phyloP scores from a whole-genome alignment of 192 early-diverging fungal species.

The Lobosporangium transversale region DNA sequence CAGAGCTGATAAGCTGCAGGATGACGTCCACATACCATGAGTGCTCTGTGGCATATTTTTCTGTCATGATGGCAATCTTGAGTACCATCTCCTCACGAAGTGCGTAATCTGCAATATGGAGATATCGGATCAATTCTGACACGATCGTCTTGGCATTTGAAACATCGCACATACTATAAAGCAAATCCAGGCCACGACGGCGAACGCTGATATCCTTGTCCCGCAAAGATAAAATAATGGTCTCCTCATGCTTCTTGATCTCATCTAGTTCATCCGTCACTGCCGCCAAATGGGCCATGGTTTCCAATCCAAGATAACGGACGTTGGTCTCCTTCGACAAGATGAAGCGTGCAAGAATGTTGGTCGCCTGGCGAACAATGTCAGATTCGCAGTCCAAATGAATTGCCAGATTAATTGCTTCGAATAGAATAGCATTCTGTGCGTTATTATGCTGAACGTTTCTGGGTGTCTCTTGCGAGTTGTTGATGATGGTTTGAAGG shows the following conservation, averaged over 20 bases:
- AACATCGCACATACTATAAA: conserved; percentile 97
- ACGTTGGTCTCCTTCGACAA: conserved; percentile 97
- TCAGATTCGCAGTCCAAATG: conserved; percentile 91
- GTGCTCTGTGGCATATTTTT: conserved; percentile 97
- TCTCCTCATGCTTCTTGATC: conserved; percentile 85
- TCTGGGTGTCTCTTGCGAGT: conserved; percentile 89
- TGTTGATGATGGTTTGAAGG: conserved; percentile 84
- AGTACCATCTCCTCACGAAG: conserved; percentile 98
- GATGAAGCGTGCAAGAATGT: conserved; percentile 89
- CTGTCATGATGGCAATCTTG: conserved; percentile 98
- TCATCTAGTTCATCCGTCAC: conserved; percentile 84
- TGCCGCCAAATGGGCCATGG: conserved; percentile 94
- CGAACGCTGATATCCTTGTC: conserved; percentile 99
- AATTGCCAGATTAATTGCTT: conserved; percentile 96
- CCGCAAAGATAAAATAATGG: conserved; percentile 89
- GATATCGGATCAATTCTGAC: conserved; percentile 90
- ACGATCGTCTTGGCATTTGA: conserved; percentile 89
- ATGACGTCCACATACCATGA: conserved; percentile 99
- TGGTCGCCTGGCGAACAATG: conserved; percentile 84
- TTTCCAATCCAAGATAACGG: conserved; percentile 96
- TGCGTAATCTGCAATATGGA: conserved; percentile 87
- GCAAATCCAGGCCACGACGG: conserved; percentile 90
- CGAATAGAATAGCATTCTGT: conserved; percentile 96
- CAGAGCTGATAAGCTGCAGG: conserved; percentile 92
- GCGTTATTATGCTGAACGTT: conserved; percentile 99